phyloP scores from a whole-genome alignment of 352 stramenopile genomes.

The Aphanomyces euteiches region DNA sequence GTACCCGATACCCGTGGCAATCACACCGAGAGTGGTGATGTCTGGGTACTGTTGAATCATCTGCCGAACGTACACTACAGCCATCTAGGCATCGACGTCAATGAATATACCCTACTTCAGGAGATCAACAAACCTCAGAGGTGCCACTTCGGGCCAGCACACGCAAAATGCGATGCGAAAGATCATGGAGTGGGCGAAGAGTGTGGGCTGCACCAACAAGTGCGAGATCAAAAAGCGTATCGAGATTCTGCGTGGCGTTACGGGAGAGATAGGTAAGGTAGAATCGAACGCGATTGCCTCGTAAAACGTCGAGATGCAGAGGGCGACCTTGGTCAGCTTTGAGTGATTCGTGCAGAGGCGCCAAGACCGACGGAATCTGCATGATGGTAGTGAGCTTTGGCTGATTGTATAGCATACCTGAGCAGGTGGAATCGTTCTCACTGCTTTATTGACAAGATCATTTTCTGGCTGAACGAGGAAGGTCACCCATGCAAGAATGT shows the following conservation, averaged over 20 bases:
- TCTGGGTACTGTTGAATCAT: not conserved
- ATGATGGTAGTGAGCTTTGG: not conserved
- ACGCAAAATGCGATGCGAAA: conserved; percentile 9
- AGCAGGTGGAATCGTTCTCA: not conserved
- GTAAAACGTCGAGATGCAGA: not conserved
- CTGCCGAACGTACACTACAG: conserved; percentile 3
- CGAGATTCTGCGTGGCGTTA: not conserved
- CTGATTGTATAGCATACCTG: not conserved
- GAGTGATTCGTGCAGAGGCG: not conserved
- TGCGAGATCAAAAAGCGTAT: conserved; percentile 7
- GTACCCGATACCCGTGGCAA: conserved; percentile 1
- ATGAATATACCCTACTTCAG: not conserved
- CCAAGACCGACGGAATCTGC: not conserved
- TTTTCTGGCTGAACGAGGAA: not conserved
- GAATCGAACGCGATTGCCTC: not conserved
- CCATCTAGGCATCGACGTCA: not conserved
- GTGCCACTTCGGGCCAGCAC: not conserved
- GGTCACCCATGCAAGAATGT: not conserved
- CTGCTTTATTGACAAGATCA: not conserved
- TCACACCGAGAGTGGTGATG: not conserved
- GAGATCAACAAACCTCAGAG: not conserved
- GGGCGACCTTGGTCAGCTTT: not conserved
- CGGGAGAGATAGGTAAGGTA: not conserved
- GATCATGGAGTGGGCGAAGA: not conserved
- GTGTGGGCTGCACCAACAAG: not conserved